Evolutionary conservation across 176 grass and related monocot species (phyloP).

Genomic region (Oryza glumipatula): DNA sequence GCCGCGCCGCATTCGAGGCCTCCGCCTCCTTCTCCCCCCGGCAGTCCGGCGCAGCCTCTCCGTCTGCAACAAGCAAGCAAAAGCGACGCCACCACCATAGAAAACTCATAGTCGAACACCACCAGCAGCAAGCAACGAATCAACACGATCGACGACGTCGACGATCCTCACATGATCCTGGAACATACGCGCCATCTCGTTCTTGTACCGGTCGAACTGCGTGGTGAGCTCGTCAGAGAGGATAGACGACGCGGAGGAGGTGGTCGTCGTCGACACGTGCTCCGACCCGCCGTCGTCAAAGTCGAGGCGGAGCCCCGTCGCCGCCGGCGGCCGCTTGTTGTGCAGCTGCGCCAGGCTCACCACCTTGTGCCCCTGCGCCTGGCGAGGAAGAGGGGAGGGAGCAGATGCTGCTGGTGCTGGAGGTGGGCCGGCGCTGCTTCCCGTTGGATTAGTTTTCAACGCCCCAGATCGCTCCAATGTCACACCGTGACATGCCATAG

Average conservation of each 20-base stretch:
- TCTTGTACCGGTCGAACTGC: constrained; percentile 52
- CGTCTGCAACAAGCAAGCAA: constrained; percentile 35
- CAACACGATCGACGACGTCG: background rate
- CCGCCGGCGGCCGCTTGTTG: constrained; percentile 27
- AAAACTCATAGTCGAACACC: background rate
- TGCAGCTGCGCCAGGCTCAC: constrained; percentile 50
- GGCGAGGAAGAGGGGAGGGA: constrained; percentile 29
- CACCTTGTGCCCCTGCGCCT: constrained; percentile 27
- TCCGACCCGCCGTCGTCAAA: constrained; percentile 45
- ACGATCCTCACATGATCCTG: constrained; percentile 62
- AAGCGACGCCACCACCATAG: background rate
- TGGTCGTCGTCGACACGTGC: constrained; percentile 29
- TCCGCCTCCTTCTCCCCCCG: constrained; percentile 65
- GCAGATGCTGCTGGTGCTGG: background rate
- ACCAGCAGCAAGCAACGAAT: background rate
- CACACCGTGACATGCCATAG: too few relatives aligned
- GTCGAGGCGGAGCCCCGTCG: constrained; percentile 59
- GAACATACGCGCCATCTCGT: constrained; percentile 68
- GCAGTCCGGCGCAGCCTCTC: constrained; percentile 50
- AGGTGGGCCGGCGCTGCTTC: too few relatives aligned
- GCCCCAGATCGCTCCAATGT: too few relatives aligned
- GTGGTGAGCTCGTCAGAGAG: constrained; percentile 54
- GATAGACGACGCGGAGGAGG: constrained; percentile 44
- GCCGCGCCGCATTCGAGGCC: constrained; percentile 43
- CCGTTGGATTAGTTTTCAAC: too few relatives aligned